phyloP scores from a whole-genome alignment of 2,329 filamentous ascomycete genomes.

The Arthrobotrys sphaeroides region DNA sequence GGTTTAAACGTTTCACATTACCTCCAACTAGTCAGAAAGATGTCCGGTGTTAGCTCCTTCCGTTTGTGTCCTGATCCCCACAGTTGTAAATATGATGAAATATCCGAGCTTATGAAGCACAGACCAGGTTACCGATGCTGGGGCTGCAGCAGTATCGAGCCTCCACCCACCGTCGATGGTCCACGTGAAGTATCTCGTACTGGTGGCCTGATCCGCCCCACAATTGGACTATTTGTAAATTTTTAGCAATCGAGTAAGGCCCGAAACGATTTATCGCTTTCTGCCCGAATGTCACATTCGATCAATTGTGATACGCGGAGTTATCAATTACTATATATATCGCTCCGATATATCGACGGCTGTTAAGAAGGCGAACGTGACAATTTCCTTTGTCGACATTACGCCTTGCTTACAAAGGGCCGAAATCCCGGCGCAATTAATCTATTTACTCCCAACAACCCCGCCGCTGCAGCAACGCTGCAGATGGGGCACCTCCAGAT shows the following conservation, averaged over 20 bases:
- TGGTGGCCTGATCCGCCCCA: slow-evolving; percentile 8
- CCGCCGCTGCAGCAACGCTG: slow-evolving; percentile 3
- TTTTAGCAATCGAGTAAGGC: slow-evolving; percentile 12
- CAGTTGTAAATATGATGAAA: not conserved
- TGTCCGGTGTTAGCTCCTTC: no score
- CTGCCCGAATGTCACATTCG: slow-evolving; percentile 1
- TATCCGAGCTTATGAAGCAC: not conserved
- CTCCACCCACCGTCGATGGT: not conserved
- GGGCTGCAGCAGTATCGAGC: not conserved
- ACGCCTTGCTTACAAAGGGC: slow-evolving; percentile 22
- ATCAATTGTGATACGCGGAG: not conserved
- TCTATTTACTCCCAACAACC: slow-evolving; percentile 33
- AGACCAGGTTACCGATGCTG: not conserved
- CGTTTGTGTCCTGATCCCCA: no score
- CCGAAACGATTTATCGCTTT: slow-evolving; percentile 19
- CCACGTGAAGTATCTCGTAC: slow-evolving; percentile 8
- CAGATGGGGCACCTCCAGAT: slow-evolving; percentile 6
- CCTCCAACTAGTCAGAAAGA: no score
- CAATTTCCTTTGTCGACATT: not conserved
- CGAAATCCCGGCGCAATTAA: slow-evolving; percentile 31
- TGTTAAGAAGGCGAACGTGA: slow-evolving; percentile 32
- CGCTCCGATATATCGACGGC: slow-evolving; percentile 21
- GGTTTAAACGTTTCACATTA: no score
- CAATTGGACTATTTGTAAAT: not conserved
- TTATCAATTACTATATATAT: slow-evolving; percentile 42